These are phyloP conservation scores for Aspergillus pseudoglaucus DNA, from an alignment of 2,329 filamentous ascomycete genomes.

Conservation along the genomic window DNA sequence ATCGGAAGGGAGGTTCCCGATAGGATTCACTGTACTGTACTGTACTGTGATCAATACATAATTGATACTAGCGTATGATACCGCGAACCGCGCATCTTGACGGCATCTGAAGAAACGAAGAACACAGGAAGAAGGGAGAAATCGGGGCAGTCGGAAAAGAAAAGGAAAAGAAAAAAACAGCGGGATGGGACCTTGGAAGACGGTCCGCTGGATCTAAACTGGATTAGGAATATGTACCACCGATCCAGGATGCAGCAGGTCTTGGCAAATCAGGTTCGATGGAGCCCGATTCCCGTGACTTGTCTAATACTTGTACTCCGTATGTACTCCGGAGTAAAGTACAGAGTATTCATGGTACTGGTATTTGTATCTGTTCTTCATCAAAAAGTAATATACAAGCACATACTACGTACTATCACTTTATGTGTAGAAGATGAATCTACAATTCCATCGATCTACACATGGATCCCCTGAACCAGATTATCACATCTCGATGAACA, in stretches of 20 bases:
- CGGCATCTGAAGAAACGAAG: no score
- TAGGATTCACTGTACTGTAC: no score
- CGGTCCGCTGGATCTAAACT: constrained; percentile 5
- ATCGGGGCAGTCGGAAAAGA: background rate
- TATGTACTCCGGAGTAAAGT: background rate
- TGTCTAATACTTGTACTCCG: background rate
- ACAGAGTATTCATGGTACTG: background rate
- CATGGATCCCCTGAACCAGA: background rate
- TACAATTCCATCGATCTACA: background rate
- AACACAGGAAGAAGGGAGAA: no score
- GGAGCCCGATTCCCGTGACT: background rate
- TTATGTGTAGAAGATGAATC: background rate
- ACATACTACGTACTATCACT: no score
- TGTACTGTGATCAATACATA: no score
- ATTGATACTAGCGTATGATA: no score
- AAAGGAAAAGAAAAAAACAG: background rate
- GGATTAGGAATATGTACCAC: background rate
- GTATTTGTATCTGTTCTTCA: background rate
- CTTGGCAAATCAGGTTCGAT: background rate
- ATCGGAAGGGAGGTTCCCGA: no score
- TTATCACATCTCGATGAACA: background rate
- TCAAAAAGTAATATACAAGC: no score
- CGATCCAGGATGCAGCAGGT: background rate
- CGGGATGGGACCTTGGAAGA: constrained; percentile 3
- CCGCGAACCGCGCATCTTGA: no score